Evolutionary conservation across 805 yeast genomes (phyloP), one percentile per base, ranked within the genome.

Genomic region (Hemisphaericaspora nanyangensis): DNA sequence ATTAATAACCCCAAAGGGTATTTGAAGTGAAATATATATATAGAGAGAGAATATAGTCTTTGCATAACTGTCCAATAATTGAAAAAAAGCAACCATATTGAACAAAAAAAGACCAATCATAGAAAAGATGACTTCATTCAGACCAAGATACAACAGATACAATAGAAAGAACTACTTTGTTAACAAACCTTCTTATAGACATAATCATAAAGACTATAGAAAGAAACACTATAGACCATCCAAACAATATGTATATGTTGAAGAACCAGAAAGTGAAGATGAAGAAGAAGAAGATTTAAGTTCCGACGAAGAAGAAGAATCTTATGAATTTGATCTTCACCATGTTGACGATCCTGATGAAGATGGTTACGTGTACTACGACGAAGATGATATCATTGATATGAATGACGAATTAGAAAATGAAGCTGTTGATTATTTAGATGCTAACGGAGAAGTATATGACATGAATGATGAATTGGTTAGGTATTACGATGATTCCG

Each of bases 231-330:
- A 54, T 30, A 68, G 64, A 45, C 70, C 68, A 8, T 32, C 34
- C 11, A 54, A 56, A 12, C 50, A 55, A 25, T 52, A 50, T 30
- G 71, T 64, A n/a, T 67, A 52, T 42, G 68, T 68, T 25, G 74
- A 68, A 55, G 74, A 68, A 48, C 73, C 74, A 22, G 64, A 58
- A 33, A 58, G 65, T 36, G 69, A 63, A 27, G 54, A 55, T 13
- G 67, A 58, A 34, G 44, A 42, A 17, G 58, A 52, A 29, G 46
- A 45, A 26, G 37, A 38, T 16, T 35, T 19, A 13, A 38, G 28
- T 31, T 27, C 32, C 18, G 38, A 35, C 5, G 44, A 38, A 7
- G 46, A 38, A 19, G 42, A 36, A n/a, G 42, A 44, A 25, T 37
- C 35, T 8, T 39, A 38, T 18, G 41, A 38, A n/a, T 42, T 39